phyloP scores from a whole-genome alignment of 73 alveolate genomes.

The Uronychia setigera region DNA sequence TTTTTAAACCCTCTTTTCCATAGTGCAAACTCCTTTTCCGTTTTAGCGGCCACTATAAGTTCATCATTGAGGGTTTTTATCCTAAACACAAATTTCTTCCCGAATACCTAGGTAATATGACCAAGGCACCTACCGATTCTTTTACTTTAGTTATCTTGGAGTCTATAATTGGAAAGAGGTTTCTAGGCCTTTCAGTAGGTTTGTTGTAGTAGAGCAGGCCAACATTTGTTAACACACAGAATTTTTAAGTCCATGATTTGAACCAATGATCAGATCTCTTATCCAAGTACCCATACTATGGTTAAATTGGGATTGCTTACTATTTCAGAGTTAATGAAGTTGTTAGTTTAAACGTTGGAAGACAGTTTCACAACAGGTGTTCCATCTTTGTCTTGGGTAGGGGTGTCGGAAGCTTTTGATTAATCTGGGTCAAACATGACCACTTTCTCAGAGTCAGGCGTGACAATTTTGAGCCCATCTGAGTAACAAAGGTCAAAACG shows the following conservation, averaged over 20 bases:
- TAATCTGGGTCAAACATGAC: slow-evolving; percentile 49
- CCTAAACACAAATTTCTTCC: slow-evolving; percentile 32
- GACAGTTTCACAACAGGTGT: not conserved
- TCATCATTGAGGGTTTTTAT: slow-evolving; percentile 48
- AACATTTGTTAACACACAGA: slow-evolving; percentile 53
- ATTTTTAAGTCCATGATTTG: slow-evolving; percentile 54
- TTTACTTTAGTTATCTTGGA: slow-evolving; percentile 15
- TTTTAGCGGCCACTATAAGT: slow-evolving; percentile 44
- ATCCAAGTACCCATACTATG: slow-evolving; percentile 34
- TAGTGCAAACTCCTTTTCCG: slow-evolving; percentile 22
- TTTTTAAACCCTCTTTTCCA: slow-evolving; percentile 34
- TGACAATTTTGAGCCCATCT: slow-evolving; percentile 31
- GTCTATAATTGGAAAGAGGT: slow-evolving; percentile 59
- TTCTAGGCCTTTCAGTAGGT: slow-evolving; percentile 48
- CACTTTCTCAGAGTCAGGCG: slow-evolving; percentile 28
- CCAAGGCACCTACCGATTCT: slow-evolving; percentile 7
- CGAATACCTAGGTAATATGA: slow-evolving; percentile 6
- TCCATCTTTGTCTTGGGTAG: not conserved
- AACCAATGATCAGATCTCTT: slow-evolving; percentile 53
- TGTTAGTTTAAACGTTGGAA: slow-evolving; percentile 10
- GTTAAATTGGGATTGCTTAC: not conserved
- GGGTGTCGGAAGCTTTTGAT: slow-evolving; percentile 14
- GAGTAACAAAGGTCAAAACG: slow-evolving; percentile 32
- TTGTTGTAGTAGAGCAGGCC: slow-evolving; percentile 59
- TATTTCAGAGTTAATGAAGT: slow-evolving; percentile 31